A percentile compares a stretch with the other conserved stretches of the same genome.
phyloP scores from a whole-genome alignment of 2,329 filamentous ascomycete species.

The Periconia digitata region DNA sequence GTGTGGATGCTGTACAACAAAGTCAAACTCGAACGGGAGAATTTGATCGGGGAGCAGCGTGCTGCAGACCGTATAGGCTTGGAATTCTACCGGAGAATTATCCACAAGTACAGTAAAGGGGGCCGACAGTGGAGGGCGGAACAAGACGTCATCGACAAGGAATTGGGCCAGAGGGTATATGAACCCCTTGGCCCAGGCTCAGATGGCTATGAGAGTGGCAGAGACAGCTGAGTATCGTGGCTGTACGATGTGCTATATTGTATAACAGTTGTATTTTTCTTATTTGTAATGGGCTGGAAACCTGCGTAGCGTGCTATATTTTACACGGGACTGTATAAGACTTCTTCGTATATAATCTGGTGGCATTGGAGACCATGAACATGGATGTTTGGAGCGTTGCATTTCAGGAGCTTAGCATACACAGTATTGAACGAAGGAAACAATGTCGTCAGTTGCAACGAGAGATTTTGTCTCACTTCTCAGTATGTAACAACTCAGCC shows the following conservation, averaged over 20 bases:
- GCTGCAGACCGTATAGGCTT: slow-evolving; percentile 41
- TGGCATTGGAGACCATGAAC: too few species aligned
- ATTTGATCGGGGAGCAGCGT: slow-evolving; percentile 42
- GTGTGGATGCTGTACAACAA: slow-evolving; percentile 25
- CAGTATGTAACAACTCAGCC: too few species aligned
- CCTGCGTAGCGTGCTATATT: not conserved
- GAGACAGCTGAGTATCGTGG: not conserved
- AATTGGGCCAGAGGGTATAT: slow-evolving; percentile 42
- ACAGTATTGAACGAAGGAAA: too few species aligned
- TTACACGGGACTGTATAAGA: too few species aligned
- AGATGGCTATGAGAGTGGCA: slow-evolving; percentile 2
- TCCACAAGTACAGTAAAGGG: slow-evolving; percentile 52
- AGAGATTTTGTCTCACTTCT: too few species aligned
- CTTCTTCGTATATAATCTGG: too few species aligned
- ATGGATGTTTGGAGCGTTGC: too few species aligned
- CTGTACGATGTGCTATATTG: not conserved
- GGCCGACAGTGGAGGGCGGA: slow-evolving; percentile 62
- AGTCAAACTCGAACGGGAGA: slow-evolving; percentile 59
- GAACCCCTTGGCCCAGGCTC: slow-evolving; percentile 35
- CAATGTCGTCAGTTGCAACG: too few species aligned
- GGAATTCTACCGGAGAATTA: slow-evolving; percentile 48
- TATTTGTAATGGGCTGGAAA: not conserved
- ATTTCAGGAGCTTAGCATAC: too few species aligned
- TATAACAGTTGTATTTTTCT: not conserved
- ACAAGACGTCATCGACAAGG: slow-evolving; percentile 56